Evolutionary conservation across 768 basidiomycete genomes (phyloP).

Genomic region (Tulasnella sp.): DNA sequence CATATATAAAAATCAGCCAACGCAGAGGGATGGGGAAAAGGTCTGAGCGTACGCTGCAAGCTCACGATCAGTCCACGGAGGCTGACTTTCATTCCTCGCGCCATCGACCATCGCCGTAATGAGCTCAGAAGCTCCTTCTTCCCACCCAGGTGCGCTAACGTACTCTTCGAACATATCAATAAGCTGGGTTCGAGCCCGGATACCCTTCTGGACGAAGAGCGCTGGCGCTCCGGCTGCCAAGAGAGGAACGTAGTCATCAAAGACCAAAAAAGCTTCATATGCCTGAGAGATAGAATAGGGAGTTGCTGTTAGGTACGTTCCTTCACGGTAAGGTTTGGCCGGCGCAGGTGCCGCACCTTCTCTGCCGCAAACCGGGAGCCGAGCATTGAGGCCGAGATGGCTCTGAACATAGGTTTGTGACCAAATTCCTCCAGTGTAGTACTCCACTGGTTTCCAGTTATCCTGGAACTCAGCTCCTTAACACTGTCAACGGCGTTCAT

Average conservation of each 20-base stretch:
- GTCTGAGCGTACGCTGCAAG: not conserved
- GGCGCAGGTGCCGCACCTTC: not conserved
- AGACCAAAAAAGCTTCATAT: slow-evolving; percentile 21
- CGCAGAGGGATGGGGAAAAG: not conserved
- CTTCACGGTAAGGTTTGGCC: not conserved
- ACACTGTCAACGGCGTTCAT: not conserved
- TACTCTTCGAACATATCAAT: not conserved
- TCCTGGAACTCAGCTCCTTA: not conserved
- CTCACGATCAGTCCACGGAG: slow-evolving; percentile 1
- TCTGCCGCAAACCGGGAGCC: not conserved
- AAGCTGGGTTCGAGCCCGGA: slow-evolving; percentile 9
- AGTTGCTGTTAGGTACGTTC: not conserved
- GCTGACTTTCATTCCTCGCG: not conserved
- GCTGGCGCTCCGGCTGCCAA: slow-evolving; percentile 24
- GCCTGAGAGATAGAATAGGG: not conserved
- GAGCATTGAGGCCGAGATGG: not conserved
- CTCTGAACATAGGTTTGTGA: not conserved
- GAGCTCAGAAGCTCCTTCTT: not conserved
- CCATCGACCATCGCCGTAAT: not conserved
- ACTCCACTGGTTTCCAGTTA: not conserved
- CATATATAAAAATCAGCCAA: too few relatives aligned
- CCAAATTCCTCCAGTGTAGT: not conserved
- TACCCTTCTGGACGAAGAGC: slow-evolving; percentile 20
- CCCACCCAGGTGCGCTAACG: not conserved
- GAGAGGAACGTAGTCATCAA: slow-evolving; percentile 28